These are phyloP conservation scores for Colletotrichum phormii DNA, from an alignment of 2,329 filamentous ascomycete species.

Conservation along the genomic window DNA sequence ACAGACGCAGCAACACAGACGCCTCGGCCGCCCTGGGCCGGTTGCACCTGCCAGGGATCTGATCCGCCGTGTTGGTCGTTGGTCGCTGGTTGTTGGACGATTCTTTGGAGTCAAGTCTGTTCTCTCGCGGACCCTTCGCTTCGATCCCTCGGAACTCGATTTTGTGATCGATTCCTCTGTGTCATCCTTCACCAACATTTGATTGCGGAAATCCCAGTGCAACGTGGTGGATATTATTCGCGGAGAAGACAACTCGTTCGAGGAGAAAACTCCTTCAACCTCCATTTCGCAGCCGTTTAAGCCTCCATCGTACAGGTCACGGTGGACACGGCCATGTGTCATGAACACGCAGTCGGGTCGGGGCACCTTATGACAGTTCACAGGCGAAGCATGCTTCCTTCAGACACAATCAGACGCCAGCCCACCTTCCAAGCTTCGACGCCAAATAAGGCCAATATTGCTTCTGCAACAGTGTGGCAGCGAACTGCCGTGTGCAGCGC, in stretches of 20 bases:
- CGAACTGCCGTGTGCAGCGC: slow-evolving; percentile 23
- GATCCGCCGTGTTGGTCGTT: slow-evolving; percentile 4
- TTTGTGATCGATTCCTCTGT: neutral
- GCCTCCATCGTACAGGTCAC: slow-evolving; percentile 16
- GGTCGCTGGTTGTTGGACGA: neutral
- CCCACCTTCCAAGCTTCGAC: neutral
- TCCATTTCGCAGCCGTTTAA: slow-evolving; percentile 10
- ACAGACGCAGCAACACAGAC: slow-evolving; percentile 31
- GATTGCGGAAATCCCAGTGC: neutral
- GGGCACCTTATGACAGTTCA: neutral
- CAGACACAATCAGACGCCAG: neutral
- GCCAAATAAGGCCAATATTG: slow-evolving; percentile 18
- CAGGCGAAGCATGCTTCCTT: slow-evolving; percentile 2
- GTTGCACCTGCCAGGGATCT: slow-evolving; percentile 6
- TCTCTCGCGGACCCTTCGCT: slow-evolving; percentile 11
- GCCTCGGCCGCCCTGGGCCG: slow-evolving; percentile 7
- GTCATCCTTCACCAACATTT: neutral
- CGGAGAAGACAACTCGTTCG: neutral
- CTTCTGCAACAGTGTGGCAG: slow-evolving; percentile 3
- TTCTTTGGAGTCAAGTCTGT: slow-evolving; percentile 15
- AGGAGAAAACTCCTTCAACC: slow-evolving; percentile 1
- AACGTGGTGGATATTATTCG: neutral
- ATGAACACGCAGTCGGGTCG: neutral
- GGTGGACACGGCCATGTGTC: slow-evolving; percentile 19
- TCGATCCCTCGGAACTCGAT: neutral